Conservation (phyloP, 2,329 filamentous ascomycete species). For the Gaeumannomyces tritici region DNA sequence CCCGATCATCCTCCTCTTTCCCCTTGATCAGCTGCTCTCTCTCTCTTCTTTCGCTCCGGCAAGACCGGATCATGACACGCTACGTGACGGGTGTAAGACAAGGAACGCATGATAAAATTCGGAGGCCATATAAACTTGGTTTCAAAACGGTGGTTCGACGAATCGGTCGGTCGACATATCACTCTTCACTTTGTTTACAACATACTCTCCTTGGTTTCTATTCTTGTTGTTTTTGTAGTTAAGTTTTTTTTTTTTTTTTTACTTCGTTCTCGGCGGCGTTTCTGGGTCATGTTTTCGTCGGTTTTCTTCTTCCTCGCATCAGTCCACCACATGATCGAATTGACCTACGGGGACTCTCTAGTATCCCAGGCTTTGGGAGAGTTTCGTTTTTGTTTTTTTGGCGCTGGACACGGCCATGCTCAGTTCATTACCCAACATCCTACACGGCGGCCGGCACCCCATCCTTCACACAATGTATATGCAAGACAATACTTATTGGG, state of each 20-base stretch:
- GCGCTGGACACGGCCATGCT: neutral
- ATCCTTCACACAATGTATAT: neutral
- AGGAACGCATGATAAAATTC: neutral
- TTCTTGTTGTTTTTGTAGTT: neutral
- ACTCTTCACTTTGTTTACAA: neutral
- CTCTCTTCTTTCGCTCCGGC: neutral
- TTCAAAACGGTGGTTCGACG: neutral
- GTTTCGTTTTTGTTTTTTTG: neutral
- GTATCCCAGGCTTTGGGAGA: neutral
- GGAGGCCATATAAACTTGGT: neutral
- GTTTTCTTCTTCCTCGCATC: neutral
- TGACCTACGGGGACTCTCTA: too few species aligned
- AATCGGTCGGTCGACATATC: neutral
- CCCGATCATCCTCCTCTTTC: too few species aligned
- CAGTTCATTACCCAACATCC: neutral
- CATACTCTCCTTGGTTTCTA: neutral
- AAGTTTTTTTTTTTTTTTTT: neutral
- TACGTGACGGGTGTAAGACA: neutral
- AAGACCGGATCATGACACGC: neutral
- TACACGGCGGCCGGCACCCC: neutral
- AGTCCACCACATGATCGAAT: neutral
- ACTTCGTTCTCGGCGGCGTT: neutral
- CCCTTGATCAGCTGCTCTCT: neutral
- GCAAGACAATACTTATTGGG: neutral
- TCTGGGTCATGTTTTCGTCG: too few species aligned